Conservation (phyloP, 768 basidiomycete species). For the Mycena pura region DNA sequence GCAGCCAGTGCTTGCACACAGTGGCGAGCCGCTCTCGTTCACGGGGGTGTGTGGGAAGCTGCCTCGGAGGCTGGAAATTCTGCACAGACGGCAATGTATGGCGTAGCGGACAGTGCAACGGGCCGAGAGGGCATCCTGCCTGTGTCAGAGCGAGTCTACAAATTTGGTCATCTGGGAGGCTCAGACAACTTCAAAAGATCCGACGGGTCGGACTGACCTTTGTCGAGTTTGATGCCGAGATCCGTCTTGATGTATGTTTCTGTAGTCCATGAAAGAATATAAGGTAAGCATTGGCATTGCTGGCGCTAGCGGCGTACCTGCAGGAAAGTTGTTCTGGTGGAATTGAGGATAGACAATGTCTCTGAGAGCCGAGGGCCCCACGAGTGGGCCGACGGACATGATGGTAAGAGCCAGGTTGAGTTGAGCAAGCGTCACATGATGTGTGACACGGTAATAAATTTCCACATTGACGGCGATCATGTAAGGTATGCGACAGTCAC, state of each 20-base stretch:
- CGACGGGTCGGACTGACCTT: conserved; percentile 61
- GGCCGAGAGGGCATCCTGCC: conserved; percentile 88
- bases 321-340: conserved; percentile 89
- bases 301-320: conserved; percentile 32
- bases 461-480: neutral
- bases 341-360: conserved; percentile 90
- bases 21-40: conserved; percentile 86
- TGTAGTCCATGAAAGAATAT: neutral
- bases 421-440: too few species aligned
- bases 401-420: conserved; percentile 8
- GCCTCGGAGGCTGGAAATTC: conserved; percentile 91
- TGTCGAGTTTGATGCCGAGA: conserved; percentile 87
- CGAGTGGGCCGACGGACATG: conserved; percentile 56
- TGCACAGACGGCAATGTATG: conserved; percentile 88
- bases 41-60: conserved; percentile 81
- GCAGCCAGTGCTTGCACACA: conserved; percentile 98
- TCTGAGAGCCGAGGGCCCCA: conserved; percentile 61
- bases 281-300: neutral
- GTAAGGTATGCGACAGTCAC: too few species aligned
- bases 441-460: neutral
- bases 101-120: conserved; percentile 89
- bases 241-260: conserved; percentile 85
- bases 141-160: conserved; percentile 84
- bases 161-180: conserved; percentile 83
- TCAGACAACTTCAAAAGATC: conserved; percentile 1